Evolutionary conservation across 371 early-diverging fungal genomes (phyloP).

Genomic region (Actinomucor elegans): DNA sequence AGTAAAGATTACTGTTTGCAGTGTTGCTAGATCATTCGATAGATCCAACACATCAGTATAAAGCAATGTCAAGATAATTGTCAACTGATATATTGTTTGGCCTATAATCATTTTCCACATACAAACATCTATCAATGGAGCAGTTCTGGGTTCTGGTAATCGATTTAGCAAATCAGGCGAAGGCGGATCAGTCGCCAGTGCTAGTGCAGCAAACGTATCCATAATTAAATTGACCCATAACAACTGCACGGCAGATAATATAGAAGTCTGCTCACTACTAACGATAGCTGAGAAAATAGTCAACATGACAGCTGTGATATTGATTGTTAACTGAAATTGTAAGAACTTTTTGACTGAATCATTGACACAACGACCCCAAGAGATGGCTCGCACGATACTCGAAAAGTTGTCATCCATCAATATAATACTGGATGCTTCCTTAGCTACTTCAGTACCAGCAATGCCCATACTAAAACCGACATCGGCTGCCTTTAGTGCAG

Average conservation of each 20-base stretch:
- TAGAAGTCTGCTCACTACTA: conserved; percentile 42
- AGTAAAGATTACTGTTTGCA: conserved; percentile 65
- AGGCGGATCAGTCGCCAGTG: conserved; percentile 77
- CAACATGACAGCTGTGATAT: conserved; percentile 69
- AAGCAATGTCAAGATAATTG: conserved; percentile 53
- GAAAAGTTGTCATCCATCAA: conserved; percentile 82
- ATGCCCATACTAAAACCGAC: conserved; percentile 86
- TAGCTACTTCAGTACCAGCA: conserved; percentile 81
- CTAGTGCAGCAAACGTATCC: conserved; percentile 80
- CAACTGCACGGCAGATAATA: conserved; percentile 74
- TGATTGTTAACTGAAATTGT: conserved; percentile 82
- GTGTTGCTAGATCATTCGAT: conserved; percentile 6
- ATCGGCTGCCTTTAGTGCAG: conserved; percentile 78
- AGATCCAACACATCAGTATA: conserved; percentile 38
- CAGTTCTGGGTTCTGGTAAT: conserved; percentile 59
- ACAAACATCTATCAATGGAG: conserved; percentile 59
- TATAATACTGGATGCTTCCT: conserved; percentile 79
- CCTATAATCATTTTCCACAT: conserved; percentile 81
- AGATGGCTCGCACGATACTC: conserved; percentile 73
- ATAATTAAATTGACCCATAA: conserved; percentile 84
- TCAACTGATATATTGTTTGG: conserved; percentile 62
- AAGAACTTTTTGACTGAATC: conserved; percentile 80
- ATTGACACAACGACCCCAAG: conserved; percentile 81
- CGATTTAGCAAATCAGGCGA: conserved; percentile 62
- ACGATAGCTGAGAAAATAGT: conserved; percentile 66